Percentiles rank a stretch among this genome's conserved stretches.
These are phyloP conservation scores for Tuctoria greenei DNA, from an alignment of 176 grass and related monocot genomes.

Conservation along the genomic window DNA sequence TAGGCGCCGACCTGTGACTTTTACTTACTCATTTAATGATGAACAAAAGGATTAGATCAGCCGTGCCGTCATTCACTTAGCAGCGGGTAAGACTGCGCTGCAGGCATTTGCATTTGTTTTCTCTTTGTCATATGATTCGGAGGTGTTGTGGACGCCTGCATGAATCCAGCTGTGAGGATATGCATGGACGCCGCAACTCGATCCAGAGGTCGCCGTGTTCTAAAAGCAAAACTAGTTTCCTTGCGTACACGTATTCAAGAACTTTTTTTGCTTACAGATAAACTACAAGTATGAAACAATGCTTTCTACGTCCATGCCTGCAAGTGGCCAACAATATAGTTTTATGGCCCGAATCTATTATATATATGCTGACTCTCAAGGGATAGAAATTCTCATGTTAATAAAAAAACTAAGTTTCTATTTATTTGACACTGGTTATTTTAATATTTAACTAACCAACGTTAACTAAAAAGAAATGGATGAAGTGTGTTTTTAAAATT, in stretches of 20 bases:
- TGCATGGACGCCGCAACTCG: constrained; percentile 30
- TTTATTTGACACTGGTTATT: too few species aligned
- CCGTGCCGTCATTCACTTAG: too few species aligned
- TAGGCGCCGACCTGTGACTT: neutral
- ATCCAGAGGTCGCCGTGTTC: neutral
- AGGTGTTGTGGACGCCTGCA: constrained; percentile 1
- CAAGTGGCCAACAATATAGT: neutral
- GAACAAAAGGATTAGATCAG: too few species aligned
- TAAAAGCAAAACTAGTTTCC: constrained; percentile 28
- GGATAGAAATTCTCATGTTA: too few species aligned
- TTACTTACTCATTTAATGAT: neutral
- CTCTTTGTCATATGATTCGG: neutral
- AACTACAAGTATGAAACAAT: neutral
- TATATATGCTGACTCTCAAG: too few species aligned
- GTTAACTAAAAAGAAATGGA: too few species aligned
- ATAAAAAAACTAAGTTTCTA: too few species aligned
- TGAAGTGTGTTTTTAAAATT: too few species aligned
- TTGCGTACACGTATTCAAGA: too few species aligned
- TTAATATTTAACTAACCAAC: too few species aligned
- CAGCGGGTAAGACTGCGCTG: neutral
- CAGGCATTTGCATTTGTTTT: constrained; percentile 15
- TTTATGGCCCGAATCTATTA: neutral
- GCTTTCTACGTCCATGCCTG: constrained; percentile 6
- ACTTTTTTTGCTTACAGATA: neutral
- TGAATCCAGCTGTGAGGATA: constrained; percentile 28